Evolutionary conservation across 345 rosid genomes (phyloP).

Genomic region (Populus deltoides): DNA sequence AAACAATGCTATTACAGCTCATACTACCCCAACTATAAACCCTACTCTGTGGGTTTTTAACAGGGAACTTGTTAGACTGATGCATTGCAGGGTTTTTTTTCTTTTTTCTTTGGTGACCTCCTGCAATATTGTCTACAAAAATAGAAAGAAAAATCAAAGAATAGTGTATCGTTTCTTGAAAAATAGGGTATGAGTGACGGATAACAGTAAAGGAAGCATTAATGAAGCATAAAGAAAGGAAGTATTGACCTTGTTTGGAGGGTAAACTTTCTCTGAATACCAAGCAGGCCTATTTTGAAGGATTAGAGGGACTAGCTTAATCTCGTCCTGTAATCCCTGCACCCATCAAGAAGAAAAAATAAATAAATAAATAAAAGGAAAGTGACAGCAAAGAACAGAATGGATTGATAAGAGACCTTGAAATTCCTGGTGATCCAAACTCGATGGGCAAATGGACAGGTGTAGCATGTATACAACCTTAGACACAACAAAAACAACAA

Average conservation of each 20-base stretch:
- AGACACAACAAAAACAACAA: neutral
- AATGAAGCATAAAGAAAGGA: neutral
- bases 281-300: constrained; percentile 79
- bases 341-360: neutral
- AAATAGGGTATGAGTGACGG: neutral
- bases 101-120: too few relatives aligned
- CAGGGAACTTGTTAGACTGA: neutral
- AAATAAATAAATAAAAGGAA: neutral
- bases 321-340: constrained; percentile 82
- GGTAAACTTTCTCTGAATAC: constrained; percentile 85
- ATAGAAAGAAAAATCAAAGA: neutral
- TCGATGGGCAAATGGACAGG: constrained; percentile 83
- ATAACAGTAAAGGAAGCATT: neutral
- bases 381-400: neutral
- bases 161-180: neutral
- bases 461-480: constrained; percentile 62
- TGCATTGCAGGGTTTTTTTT: neutral
- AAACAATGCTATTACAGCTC: neutral
- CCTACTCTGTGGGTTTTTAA: neutral
- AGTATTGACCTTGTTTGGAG: constrained; percentile 60
- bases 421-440: constrained; percentile 91
- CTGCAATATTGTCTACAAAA: neutral
- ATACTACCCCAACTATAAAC: neutral
- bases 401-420: constrained; percentile 45
- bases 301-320: constrained; percentile 68